A percentile compares a stretch with the other conserved stretches of the same genome.
Evolutionary conservation across 495 filamentous ascomycete genomes (phyloP).

Genomic region (Margaritispora aquatica): DNA sequence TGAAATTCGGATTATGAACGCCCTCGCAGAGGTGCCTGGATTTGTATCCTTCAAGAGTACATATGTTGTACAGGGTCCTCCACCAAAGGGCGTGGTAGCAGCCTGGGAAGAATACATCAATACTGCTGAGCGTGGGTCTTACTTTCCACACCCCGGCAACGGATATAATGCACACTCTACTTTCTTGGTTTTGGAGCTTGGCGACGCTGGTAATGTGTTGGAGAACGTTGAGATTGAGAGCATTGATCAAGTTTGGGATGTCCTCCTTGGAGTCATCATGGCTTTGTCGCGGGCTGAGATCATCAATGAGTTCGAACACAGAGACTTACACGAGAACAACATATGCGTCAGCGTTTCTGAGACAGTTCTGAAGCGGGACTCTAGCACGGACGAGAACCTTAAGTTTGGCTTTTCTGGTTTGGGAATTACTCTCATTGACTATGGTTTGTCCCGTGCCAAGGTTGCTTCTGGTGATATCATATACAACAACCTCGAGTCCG

Average conservation of each 20-base stretch:
- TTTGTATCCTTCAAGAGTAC: constrained; percentile 85
- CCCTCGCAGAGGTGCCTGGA: constrained; percentile 72
- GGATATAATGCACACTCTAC: constrained; percentile 60
- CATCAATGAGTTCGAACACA: constrained; percentile 70
- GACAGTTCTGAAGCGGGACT: no score
- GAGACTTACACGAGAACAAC: constrained; percentile 85
- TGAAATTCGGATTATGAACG: constrained; percentile 71
- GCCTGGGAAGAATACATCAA: constrained; percentile 38
- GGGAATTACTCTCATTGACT: constrained; percentile 82
- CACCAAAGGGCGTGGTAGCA: constrained; percentile 52
- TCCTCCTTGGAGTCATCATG: constrained; percentile 76
- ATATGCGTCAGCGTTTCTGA: constrained; percentile 56
- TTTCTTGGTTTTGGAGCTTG: constrained; percentile 82
- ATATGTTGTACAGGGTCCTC: constrained; percentile 64
- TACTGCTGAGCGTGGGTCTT: constrained; percentile 8
- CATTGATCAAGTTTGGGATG: constrained; percentile 67
- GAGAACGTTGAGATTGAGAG: constrained; percentile 52
- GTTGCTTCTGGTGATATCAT: constrained; percentile 20
- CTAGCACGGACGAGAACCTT: no score
- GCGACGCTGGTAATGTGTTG: constrained; percentile 74
- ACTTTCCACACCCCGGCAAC: constrained; percentile 26
- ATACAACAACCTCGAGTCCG: constrained; percentile 45
- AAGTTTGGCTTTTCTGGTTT: constrained; percentile 63
- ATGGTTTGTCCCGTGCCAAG: constrained; percentile 69
- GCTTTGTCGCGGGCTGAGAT: constrained; percentile 73